A percentile compares a stretch with the other conserved stretches of the same genome.
Evolutionary conservation across 2,329 filamentous ascomycete genomes (phyloP).

Genomic region (Colletotrichum trifolii): DNA sequence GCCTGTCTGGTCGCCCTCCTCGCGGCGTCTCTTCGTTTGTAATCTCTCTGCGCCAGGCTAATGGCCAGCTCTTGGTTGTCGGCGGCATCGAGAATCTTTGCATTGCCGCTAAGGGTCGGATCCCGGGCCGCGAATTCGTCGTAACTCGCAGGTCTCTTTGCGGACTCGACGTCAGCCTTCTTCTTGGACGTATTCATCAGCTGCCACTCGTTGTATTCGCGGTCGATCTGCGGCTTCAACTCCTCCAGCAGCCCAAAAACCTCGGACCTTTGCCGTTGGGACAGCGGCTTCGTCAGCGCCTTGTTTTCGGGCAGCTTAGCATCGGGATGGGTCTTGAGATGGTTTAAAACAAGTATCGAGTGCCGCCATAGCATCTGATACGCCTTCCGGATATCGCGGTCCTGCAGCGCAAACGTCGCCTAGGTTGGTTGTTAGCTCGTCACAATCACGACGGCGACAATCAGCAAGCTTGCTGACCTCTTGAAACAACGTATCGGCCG

Average conservation of each 20-base stretch:
- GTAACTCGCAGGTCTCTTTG: slow-evolving; percentile 48
- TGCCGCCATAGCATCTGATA: slow-evolving; percentile 94
- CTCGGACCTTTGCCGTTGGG: slow-evolving; percentile 58
- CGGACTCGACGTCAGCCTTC: slow-evolving; percentile 38
- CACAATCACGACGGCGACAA: not conserved
- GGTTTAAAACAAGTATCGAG: slow-evolving; percentile 82
- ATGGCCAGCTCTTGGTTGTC: slow-evolving; percentile 82
- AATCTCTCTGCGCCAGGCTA: slow-evolving; percentile 78
- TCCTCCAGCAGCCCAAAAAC: slow-evolving; percentile 79
- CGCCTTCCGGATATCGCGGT: slow-evolving; percentile 87
- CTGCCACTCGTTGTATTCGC: slow-evolving; percentile 75
- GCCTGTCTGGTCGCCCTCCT: slow-evolving; percentile 68
- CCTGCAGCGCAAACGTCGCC: slow-evolving; percentile 86
- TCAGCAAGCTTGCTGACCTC: slow-evolving; percentile 68
- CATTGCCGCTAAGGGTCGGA: slow-evolving; percentile 67
- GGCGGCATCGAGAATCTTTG: slow-evolving; percentile 73
- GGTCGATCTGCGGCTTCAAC: slow-evolving; percentile 82
- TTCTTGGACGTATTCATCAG: slow-evolving; percentile 60
- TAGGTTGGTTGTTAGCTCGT: slow-evolving; percentile 49
- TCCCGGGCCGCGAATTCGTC: slow-evolving; percentile 65
- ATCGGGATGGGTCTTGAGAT: slow-evolving; percentile 81
- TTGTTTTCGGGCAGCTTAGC: slow-evolving; percentile 73
- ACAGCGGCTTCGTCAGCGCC: slow-evolving; percentile 66
- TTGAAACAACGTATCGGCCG: slow-evolving; percentile 81
- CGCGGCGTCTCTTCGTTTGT: slow-evolving; percentile 72